A percentile compares a stretch with the other conserved stretches of the same genome.
These are phyloP conservation scores for Eimeria tenella DNA, from an alignment of 169 alveolate genomes.

Conservation along the genomic window DNA sequence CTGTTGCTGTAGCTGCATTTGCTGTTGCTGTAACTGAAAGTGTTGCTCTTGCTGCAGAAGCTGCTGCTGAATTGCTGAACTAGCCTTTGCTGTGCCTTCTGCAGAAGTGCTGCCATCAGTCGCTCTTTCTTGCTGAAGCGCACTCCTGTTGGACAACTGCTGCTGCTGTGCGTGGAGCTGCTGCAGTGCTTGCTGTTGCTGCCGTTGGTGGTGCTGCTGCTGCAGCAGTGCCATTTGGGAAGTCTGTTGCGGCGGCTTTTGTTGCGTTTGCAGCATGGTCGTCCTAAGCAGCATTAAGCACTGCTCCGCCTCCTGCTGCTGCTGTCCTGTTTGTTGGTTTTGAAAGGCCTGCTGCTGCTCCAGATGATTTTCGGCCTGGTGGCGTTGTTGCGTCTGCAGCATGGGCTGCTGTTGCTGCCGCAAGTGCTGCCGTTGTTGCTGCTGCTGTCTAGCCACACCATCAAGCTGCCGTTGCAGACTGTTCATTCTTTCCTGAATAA, in stretches of 20 bases:
- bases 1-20: constrained; percentile 46
- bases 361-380: not conserved
- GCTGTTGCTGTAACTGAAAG: constrained; percentile 38
- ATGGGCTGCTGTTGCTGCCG: not conserved
- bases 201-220: constrained; percentile 30
- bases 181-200: constrained; percentile 11
- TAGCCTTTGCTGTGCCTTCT: constrained; percentile 10
- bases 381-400: not conserved
- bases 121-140: not conserved
- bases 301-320: constrained; percentile 31
- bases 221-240: not conserved
- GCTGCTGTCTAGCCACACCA: constrained; percentile 14
- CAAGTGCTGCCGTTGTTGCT: constrained; percentile 10
- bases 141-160: not conserved
- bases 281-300: constrained; percentile 13
- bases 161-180: constrained; percentile 49
- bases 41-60: constrained; percentile 39
- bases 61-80: not conserved
- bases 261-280: constrained; percentile 26
- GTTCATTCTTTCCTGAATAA: constrained; percentile 14
- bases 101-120: not conserved
- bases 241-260: constrained; percentile 3
- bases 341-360: not conserved
- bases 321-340: not conserved
- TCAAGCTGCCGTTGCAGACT: constrained; percentile 5